A percentile compares a stretch with the other conserved stretches of the same genome.
Conservation (phyloP, 2,329 filamentous ascomycete species). For the Venturia carpophila region DNA sequence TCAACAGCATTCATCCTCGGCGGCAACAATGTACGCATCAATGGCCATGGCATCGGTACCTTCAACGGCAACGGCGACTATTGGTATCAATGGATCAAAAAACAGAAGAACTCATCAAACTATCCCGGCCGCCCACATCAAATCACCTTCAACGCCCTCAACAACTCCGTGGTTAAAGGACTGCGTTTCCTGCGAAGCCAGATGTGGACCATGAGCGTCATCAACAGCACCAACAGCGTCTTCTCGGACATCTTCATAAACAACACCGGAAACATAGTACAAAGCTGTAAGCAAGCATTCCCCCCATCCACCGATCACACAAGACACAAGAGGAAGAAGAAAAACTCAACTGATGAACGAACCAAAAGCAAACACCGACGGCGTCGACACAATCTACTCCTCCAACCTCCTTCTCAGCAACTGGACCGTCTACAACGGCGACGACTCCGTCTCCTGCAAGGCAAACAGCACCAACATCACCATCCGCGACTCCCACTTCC, state of each 20-base stretch:
- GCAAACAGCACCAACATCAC: conserved; percentile 49
- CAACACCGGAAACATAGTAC: conserved; percentile 31
- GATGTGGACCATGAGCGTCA: conserved; percentile 54
- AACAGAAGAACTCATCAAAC: conserved; percentile 22
- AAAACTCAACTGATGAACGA: conserved; percentile 17
- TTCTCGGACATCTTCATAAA: conserved; percentile 48
- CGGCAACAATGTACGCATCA: conserved; percentile 43
- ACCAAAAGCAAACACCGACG: conserved; percentile 34
- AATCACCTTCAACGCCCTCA: conserved; percentile 44
- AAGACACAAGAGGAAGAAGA: too few relatives aligned
- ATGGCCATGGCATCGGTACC: conserved; percentile 46
- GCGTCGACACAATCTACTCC: conserved; percentile 40
- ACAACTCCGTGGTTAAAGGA: conserved; percentile 42
- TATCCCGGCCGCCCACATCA: conserved; percentile 40
- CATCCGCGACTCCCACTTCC: conserved; percentile 43
- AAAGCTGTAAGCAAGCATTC: neutral
- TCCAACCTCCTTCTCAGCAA: conserved; percentile 31
- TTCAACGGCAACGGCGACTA: conserved; percentile 51
- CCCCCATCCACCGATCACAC: neutral
- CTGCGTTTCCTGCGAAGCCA: conserved; percentile 49
- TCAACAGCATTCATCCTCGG: conserved; percentile 33
- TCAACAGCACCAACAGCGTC: conserved; percentile 40
- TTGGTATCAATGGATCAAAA: conserved; percentile 48
- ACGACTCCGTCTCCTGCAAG: conserved; percentile 49
- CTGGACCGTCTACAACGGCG: conserved; percentile 46